phyloP scores from a whole-genome alignment of 1,284 basidiomycete genomes.

The Apiotrichum akiyoshidainum region DNA sequence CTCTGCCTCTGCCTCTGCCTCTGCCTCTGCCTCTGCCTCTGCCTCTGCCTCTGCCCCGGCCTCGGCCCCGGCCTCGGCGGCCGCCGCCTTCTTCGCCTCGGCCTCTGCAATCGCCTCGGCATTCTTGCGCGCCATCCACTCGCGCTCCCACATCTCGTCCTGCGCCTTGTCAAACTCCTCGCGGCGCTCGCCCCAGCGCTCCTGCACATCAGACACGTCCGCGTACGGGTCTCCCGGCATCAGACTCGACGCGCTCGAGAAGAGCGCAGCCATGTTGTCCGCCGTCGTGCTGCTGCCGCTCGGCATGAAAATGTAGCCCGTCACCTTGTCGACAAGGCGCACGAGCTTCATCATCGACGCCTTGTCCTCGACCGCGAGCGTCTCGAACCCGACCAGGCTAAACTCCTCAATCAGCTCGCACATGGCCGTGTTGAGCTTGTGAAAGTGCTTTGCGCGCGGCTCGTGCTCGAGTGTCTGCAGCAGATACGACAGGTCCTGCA shows the following conservation, averaged over 20 bases:
- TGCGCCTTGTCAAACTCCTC: constrained; percentile 77
- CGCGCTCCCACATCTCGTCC: constrained; percentile 53
- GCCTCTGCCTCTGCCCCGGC: no score
- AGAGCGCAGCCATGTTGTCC: constrained; percentile 65
- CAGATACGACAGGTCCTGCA: constrained; percentile 89
- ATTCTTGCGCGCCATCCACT: constrained; percentile 40
- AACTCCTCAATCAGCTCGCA: constrained; percentile 91
- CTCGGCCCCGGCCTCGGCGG: background rate
- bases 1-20: no score
- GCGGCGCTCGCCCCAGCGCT: constrained; percentile 76
- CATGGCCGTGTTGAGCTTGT: constrained; percentile 80
- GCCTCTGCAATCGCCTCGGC: constrained; percentile 12
- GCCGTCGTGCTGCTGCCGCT: constrained; percentile 46
- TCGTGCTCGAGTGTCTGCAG: constrained; percentile 65
- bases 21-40: no score
- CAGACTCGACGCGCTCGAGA: constrained; percentile 63
- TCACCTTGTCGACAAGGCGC: constrained; percentile 76
- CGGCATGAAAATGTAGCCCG: constrained; percentile 81
- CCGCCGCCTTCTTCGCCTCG: background rate
- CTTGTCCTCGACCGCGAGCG: constrained; percentile 95
- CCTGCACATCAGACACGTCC: constrained; percentile 76
- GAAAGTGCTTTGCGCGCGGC: constrained; percentile 63
- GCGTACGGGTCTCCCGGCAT: constrained; percentile 55
- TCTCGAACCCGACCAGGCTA: constrained; percentile 93
- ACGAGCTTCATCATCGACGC: constrained; percentile 84